Evolutionary conservation across 305 asterid species (phyloP).

Genomic region (Fraxinus baroniana): DNA sequence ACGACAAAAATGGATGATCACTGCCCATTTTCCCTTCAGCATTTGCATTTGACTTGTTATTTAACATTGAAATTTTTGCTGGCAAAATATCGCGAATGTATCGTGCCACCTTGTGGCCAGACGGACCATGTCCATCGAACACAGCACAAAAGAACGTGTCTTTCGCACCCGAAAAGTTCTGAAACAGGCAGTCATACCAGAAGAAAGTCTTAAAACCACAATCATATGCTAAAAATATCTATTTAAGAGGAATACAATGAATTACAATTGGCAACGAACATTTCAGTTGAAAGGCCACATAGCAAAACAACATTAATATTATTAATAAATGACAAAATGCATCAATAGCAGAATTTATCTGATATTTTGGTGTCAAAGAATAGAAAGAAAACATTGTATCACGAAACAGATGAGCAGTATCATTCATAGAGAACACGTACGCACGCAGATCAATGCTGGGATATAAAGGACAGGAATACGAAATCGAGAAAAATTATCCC

Average conservation of each 20-base stretch:
- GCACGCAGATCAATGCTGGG: not conserved
- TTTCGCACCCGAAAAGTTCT: constrained; percentile 77
- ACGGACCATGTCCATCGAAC: constrained; percentile 91
- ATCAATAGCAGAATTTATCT: not conserved
- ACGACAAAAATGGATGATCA: constrained; percentile 40
- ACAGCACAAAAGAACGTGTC: constrained; percentile 70
- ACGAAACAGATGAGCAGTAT: not conserved
- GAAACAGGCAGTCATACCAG: constrained; percentile 7
- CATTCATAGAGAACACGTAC: not conserved
- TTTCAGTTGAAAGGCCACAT: not conserved
- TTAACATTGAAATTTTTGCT: constrained; percentile 48
- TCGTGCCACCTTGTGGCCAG: constrained; percentile 81
- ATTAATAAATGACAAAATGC: not conserved
- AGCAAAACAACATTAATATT: not conserved
- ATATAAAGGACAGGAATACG: not conserved
- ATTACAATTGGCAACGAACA: not conserved
- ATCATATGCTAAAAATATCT: not conserved
- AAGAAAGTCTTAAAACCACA: not conserved
- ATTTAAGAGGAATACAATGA: not conserved
- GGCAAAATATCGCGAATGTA: constrained; percentile 78
- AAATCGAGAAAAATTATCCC: not conserved
- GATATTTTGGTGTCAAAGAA: not conserved
- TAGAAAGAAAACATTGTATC: not conserved
- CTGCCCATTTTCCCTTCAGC: constrained; percentile 12
- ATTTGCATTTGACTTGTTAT: constrained; percentile 22